Evolutionary conservation across 2,329 filamentous ascomycete genomes (phyloP).

Genomic region (Verticillium tricorpus): DNA sequence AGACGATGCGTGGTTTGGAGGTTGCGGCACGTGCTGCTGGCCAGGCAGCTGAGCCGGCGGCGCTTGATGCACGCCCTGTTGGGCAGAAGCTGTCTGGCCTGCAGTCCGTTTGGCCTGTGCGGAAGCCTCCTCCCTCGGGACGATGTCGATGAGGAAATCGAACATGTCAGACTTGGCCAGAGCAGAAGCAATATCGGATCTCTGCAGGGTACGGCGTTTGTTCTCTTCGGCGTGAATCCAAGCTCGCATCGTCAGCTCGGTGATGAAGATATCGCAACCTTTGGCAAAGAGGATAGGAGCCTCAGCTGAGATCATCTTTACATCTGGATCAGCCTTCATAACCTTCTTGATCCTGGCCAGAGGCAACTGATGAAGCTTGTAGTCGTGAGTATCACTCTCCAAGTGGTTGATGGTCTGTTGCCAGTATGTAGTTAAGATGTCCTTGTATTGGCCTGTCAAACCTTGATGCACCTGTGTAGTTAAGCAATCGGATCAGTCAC

Average conservation of each 20-base stretch:
- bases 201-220: conserved; percentile 90
- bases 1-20: conserved; percentile 47
- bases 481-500: not conserved
- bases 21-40: conserved; percentile 49
- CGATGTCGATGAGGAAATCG: conserved; percentile 98
- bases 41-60: conserved; percentile 45
- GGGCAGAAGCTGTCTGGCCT: conserved; percentile 39
- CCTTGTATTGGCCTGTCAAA: conserved; percentile 85
- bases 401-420: conserved; percentile 96
- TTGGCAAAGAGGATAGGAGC: conserved; percentile 97
- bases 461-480: conserved; percentile 80
- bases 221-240: conserved; percentile 99
- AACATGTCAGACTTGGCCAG: conserved; percentile 99
- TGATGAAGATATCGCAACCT: conserved; percentile 98
- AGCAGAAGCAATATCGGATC: conserved; percentile 93
- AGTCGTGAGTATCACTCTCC: conserved; percentile 93
- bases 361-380: conserved; percentile 95
- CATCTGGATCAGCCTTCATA: conserved; percentile 98
- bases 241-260: conserved; percentile 96
- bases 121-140: conserved; percentile 88
- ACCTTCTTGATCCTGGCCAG: conserved; percentile 99
- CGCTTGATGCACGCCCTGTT: conserved; percentile 24
- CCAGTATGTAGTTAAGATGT: conserved; percentile 98
- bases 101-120: conserved; percentile 75
- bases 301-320: conserved; percentile 99